Evolutionary conservation across 2,329 filamentous ascomycete genomes (phyloP).

Genomic region (Trichoderma brevicompactum): DNA sequence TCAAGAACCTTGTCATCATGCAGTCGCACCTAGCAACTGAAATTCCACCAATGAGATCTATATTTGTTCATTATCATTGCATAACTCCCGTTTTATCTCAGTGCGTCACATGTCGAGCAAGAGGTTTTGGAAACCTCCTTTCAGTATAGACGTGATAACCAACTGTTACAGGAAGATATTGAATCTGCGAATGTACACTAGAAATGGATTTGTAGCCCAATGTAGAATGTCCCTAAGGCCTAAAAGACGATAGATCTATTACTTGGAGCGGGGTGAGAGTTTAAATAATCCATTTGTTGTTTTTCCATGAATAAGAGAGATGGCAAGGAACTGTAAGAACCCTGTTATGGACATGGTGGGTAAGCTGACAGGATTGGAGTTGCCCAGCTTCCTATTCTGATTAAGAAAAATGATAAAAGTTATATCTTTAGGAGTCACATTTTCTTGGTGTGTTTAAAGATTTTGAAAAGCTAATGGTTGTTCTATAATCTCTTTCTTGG

Average conservation of each 20-base stretch:
- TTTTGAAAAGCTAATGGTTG: too few species aligned
- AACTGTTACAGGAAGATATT: too few species aligned
- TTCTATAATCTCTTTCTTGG: too few species aligned
- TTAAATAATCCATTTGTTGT: neutral
- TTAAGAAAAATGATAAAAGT: neutral
- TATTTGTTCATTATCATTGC: too few species aligned
- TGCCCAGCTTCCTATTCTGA: neutral
- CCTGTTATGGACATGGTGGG: neutral
- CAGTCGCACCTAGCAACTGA: too few species aligned
- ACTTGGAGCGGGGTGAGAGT: neutral
- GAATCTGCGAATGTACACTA: neutral
- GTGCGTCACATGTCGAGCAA: too few species aligned
- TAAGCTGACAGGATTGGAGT: neutral
- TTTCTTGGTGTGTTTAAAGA: neutral
- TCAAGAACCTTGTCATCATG: too few species aligned
- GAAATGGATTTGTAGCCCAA: too few species aligned
- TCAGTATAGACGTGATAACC: neutral
- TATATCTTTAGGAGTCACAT: neutral
- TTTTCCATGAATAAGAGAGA: constrained; percentile 2
- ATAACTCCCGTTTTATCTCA: too few species aligned
- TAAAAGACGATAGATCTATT: neutral
- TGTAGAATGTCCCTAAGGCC: neutral
- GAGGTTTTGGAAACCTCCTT: too few species aligned
- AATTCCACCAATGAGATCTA: too few species aligned
- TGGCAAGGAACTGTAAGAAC: neutral